Conservation (phyloP, 164 flowering plant genomes). For the Magnolia kwangsiensis region DNA sequence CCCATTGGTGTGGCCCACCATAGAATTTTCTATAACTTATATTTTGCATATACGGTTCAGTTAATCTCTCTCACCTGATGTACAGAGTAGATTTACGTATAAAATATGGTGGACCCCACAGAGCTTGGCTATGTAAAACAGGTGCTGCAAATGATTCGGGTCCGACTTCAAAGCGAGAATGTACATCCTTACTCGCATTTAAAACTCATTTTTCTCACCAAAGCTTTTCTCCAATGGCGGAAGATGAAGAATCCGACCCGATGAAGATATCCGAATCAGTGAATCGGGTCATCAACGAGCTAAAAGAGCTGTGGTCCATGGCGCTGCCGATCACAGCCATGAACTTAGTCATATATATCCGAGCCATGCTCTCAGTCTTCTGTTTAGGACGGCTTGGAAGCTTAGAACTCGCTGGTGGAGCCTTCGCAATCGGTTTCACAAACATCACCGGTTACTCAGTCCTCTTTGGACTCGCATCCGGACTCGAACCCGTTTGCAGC, state of each 20-base stretch:
- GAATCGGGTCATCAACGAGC: conserved; percentile 39
- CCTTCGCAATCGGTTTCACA: conserved; percentile 85
- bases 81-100: too few species aligned
- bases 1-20: too few species aligned
- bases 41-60: too few species aligned
- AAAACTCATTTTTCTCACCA: conserved; percentile 86
- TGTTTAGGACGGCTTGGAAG: conserved; percentile 72
- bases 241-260: neutral
- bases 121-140: conserved; percentile 49
- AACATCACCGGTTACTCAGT: conserved; percentile 95
- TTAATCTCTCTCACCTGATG: too few species aligned
- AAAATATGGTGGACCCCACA: too few species aligned
- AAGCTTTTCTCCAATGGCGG: neutral
- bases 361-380: too few species aligned
- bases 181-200: conserved; percentile 76
- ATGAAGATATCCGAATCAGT: neutral
- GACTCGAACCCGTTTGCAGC: conserved; percentile 86
- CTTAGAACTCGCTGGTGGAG: conserved; percentile 82
- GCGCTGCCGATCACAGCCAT: conserved; percentile 72
- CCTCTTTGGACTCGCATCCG: conserved; percentile 78
- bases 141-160: conserved; percentile 48
- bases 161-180: conserved; percentile 59
- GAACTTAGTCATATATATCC: conserved; percentile 20
- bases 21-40: too few species aligned
- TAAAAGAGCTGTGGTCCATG: conserved; percentile 78